phyloP scores from a whole-genome alignment of 2,329 filamentous ascomycete species.

The Biscogniauxia marginata region DNA sequence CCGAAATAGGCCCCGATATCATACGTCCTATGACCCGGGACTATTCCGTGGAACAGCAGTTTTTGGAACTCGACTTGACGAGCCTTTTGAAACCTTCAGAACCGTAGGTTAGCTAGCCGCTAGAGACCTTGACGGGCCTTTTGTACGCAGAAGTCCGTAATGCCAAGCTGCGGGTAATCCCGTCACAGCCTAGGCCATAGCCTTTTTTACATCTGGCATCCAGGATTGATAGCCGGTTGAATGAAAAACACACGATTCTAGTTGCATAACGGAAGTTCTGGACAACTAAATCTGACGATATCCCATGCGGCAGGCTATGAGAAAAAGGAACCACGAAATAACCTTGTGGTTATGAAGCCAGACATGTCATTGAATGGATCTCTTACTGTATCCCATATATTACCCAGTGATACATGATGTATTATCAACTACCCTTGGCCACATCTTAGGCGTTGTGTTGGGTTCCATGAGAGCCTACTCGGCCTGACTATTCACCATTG shows the following conservation, averaged over 20 bases:
- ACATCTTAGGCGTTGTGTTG: neutral
- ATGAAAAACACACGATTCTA: neutral
- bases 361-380: neutral
- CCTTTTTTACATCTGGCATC: neutral
- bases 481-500: neutral
- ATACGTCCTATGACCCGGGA: neutral
- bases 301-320: neutral
- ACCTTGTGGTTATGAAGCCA: neutral
- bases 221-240: neutral
- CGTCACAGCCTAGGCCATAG: neutral
- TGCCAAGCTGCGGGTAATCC: neutral
- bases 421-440: neutral
- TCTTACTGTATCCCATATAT: neutral
- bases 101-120: neutral
- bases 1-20: neutral
- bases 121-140: neutral
- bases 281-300: neutral
- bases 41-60: neutral
- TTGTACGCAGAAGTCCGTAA: neutral
- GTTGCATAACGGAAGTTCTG: neutral
- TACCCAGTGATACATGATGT: neutral
- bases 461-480: neutral
- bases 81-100: neutral
- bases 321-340: neutral
- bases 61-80: neutral